phyloP scores from a whole-genome alignment of 2,329 filamentous ascomycete species.

The Phyllosticta paracitricarpa region DNA sequence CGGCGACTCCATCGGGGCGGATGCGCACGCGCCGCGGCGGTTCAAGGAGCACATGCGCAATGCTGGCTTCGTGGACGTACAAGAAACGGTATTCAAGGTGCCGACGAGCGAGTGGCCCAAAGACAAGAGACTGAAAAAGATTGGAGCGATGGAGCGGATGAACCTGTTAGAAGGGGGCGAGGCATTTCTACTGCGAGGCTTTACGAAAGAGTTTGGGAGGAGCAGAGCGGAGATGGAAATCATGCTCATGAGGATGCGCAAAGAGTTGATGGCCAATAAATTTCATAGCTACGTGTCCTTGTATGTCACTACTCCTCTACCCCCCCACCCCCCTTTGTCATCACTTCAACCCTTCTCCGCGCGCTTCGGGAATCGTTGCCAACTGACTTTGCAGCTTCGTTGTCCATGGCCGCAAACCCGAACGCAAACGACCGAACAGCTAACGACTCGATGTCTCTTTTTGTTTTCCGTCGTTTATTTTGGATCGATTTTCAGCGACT shows the following conservation, averaged over 20 bases:
- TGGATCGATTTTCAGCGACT: background rate
- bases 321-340: background rate
- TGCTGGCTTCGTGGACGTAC: constrained; percentile 1
- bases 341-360: background rate
- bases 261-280: constrained; percentile 7
- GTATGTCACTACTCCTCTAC: background rate
- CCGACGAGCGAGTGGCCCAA: constrained; percentile 7
- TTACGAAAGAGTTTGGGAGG: constrained; percentile 5
- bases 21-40: background rate
- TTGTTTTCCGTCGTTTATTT: background rate
- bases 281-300: constrained; percentile 8
- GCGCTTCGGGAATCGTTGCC: background rate
- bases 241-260: constrained; percentile 4
- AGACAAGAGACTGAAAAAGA: constrained; percentile 1
- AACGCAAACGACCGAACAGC: background rate
- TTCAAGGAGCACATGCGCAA: constrained; percentile 2
- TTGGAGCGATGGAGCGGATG: constrained; percentile 4
- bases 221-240: constrained; percentile 5
- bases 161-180: constrained; percentile 6
- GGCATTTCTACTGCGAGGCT: constrained; percentile 3
- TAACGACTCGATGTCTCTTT: background rate
- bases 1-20: background rate
- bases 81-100: constrained; percentile 6
- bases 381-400: background rate
- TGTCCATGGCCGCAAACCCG: background rate